Evolutionary conservation across 768 basidiomycete species (phyloP).

Genomic region (Candolleomyces efflorescens): DNA sequence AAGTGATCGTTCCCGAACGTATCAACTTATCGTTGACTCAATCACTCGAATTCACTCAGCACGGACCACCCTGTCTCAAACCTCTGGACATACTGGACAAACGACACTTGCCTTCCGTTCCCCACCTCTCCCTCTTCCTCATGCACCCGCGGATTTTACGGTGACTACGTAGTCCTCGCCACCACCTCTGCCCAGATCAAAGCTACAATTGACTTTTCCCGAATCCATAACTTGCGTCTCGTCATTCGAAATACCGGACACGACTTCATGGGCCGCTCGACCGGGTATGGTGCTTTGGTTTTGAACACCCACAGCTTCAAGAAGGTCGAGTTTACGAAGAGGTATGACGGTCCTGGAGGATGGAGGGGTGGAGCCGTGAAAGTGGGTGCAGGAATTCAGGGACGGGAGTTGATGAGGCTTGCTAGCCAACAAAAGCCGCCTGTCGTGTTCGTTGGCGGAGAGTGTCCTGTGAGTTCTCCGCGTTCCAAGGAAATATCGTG

Average conservation of each 20-base stretch:
- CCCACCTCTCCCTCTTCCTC: constrained; percentile 5
- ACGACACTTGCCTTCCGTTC: constrained; percentile 13
- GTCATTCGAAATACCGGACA: constrained; percentile 21
- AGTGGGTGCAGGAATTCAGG: constrained; percentile 16
- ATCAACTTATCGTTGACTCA: too few relatives aligned
- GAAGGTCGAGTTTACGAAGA: constrained; percentile 12
- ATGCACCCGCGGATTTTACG: constrained; percentile 10
- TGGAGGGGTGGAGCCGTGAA: constrained; percentile 15
- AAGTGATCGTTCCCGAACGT: too few relatives aligned
- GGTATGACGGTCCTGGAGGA: constrained; percentile 10
- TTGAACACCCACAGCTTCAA: constrained; percentile 17
- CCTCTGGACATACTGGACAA: constrained; percentile 10
- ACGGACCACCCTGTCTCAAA: constrained; percentile 5
- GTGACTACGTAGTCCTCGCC: constrained; percentile 16
- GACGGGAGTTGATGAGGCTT: constrained; percentile 10
- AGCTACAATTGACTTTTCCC: constrained; percentile 17
- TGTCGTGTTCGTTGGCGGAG: constrained; percentile 8
- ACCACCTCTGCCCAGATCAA: constrained; percentile 14
- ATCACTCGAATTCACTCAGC: neutral
- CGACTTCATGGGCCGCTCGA: constrained; percentile 10
- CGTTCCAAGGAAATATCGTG: too few relatives aligned
- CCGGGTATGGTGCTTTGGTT: neutral
- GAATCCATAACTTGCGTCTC: constrained; percentile 16
- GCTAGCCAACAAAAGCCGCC: constrained; percentile 9
- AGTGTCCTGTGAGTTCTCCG: constrained; percentile 11